phyloP scores from a whole-genome alignment of 2,329 filamentous ascomycete genomes.

The Pseudonectria foliicola region DNA sequence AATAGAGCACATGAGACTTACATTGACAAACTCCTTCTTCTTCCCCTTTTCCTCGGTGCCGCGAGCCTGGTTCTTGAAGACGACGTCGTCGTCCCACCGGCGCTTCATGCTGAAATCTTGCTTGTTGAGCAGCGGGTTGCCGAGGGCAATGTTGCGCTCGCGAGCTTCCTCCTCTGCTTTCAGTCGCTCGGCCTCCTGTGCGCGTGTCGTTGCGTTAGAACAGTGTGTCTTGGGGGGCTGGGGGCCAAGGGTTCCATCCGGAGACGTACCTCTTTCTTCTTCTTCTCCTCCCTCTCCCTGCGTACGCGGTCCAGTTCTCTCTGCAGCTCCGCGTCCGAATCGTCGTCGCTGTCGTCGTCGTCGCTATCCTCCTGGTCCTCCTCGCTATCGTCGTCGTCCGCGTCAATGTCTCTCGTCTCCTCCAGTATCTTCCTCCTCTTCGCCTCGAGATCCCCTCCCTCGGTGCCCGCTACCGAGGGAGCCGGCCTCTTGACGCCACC shows the following conservation, averaged over 20 bases:
- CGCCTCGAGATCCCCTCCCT: conserved; percentile 64
- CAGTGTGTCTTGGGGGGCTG: not conserved
- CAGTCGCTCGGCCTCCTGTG: conserved; percentile 68
- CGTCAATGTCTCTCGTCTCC: conserved; percentile 82
- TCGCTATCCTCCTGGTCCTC: conserved; percentile 51
- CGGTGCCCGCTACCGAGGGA: conserved; percentile 11
- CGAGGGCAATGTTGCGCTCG: conserved; percentile 82
- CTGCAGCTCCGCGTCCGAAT: conserved; percentile 68
- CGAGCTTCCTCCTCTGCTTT: conserved; percentile 74
- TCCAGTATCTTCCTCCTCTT: conserved; percentile 84
- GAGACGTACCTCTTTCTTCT: conserved; percentile 29
- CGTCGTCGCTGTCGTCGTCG: conserved; percentile 47
- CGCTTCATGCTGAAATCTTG: conserved; percentile 84
- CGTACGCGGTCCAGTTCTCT: conserved; percentile 93
- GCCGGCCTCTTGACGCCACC: conserved; percentile 54
- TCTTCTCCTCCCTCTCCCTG: conserved; percentile 51
- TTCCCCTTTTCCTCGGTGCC: conserved; percentile 87
- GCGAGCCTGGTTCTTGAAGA: conserved; percentile 97
- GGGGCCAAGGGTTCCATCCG: not conserved
- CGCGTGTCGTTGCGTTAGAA: conserved; percentile 6
- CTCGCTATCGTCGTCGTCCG: conserved; percentile 56
- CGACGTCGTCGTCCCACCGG: conserved; percentile 96
- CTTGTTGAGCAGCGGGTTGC: conserved; percentile 88
- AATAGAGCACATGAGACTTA: conserved; percentile 38
- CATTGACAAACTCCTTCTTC: conserved; percentile 94